Conservation (phyloP, 2,329 filamentous ascomycete genomes). For the Aspergillus udagawae region DNA sequence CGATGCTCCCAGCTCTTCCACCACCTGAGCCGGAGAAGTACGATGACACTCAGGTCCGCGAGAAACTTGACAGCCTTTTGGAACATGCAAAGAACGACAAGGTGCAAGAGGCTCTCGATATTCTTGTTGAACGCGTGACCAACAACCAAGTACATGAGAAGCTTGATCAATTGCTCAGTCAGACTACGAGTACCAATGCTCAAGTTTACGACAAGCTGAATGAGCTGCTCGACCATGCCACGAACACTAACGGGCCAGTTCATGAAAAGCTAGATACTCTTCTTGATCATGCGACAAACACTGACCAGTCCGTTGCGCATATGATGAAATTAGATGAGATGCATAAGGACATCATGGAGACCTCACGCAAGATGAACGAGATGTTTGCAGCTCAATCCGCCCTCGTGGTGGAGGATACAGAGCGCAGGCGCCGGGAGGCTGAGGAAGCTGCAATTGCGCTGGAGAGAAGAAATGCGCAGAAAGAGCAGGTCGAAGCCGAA, state of each 20-base stretch:
- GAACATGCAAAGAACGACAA: slow-evolving; percentile 44
- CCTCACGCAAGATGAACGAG: slow-evolving; percentile 75
- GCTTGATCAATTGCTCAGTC: slow-evolving; percentile 45
- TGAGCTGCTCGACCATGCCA: slow-evolving; percentile 38
- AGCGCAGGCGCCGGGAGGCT: slow-evolving; percentile 72
- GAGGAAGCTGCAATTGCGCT: slow-evolving; percentile 77
- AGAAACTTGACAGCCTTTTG: slow-evolving; percentile 53
- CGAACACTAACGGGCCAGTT: slow-evolving; percentile 24
- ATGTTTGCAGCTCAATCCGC: slow-evolving; percentile 49
- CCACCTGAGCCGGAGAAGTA: slow-evolving; percentile 55
- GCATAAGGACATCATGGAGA: slow-evolving; percentile 78
- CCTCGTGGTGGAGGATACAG: slow-evolving; percentile 68
- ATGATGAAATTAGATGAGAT: slow-evolving; percentile 84
- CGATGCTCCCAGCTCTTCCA: slow-evolving; percentile 52
- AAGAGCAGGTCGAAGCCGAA: slow-evolving; percentile 57
- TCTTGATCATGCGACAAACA: slow-evolving; percentile 55
- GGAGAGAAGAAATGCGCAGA: slow-evolving; percentile 67
- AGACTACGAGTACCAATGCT: slow-evolving; percentile 26
- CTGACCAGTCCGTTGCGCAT: slow-evolving; percentile 67
- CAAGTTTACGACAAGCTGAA: slow-evolving; percentile 58
- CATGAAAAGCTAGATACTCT: slow-evolving; percentile 33
- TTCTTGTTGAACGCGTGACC: slow-evolving; percentile 45
- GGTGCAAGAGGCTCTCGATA: slow-evolving; percentile 57
- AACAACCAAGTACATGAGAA: slow-evolving; percentile 57
- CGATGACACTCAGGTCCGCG: slow-evolving; percentile 55